Conservation (phyloP, 1,284 basidiomycete species). For the Naganishia sp. region DNA sequence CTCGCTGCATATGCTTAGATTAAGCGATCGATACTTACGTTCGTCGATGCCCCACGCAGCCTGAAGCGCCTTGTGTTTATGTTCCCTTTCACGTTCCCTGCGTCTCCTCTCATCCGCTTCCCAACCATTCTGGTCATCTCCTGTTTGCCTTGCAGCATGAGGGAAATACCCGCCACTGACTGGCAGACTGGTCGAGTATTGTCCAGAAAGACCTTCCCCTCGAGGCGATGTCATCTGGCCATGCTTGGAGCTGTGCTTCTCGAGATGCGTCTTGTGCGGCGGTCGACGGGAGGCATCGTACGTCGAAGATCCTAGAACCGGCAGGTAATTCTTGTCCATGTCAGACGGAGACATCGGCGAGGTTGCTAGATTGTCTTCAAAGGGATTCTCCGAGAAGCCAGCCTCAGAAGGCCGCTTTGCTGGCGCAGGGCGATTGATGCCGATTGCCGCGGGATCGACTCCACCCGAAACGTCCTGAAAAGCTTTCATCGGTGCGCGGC, state of each 20-base stretch:
- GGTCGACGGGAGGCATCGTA: constrained; percentile 3
- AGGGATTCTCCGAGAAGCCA: constrained; percentile 8
- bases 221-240: constrained; percentile 22
- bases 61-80: constrained; percentile 51
- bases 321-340: constrained; percentile 5
- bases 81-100: constrained; percentile 47
- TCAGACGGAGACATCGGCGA: constrained; percentile 1
- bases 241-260: constrained; percentile 26
- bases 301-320: neutral
- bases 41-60: constrained; percentile 54
- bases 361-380: constrained; percentile 12
- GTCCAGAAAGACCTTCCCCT: constrained; percentile 47
- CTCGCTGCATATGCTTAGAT: neutral
- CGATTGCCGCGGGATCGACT: neutral
- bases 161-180: constrained; percentile 51
- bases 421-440: neutral
- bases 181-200: constrained; percentile 53
- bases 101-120: constrained; percentile 43
- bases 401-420: constrained; percentile 2
- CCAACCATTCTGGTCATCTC: constrained; percentile 5
- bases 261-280: constrained; percentile 14
- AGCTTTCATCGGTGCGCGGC: constrained; percentile 51
- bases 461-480: constrained; percentile 38
- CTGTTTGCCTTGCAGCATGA: constrained; percentile 22
- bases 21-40: constrained; percentile 42